Base-by-base conservation (phyloP, 164 flowering plant genomes). In the Aristolochia fimbriata region DNA sequence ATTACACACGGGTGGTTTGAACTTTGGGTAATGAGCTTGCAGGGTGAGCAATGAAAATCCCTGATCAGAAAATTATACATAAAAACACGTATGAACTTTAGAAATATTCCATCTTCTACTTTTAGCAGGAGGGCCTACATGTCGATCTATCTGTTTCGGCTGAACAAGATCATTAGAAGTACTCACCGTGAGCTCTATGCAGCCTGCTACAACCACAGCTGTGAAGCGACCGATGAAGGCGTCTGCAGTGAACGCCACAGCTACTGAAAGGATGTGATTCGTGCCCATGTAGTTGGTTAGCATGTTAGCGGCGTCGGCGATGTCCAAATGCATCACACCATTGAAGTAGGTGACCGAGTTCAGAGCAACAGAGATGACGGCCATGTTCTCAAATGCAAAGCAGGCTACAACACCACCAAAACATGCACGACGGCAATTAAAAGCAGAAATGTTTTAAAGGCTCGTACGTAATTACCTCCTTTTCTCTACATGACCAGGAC, bases 231-330 rank as follows among this genome's bases (percentile, higher is more conserved):
- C 91, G 0, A 83, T 33, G 64, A 63, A 74, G 3, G 79, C 64
- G 59, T 87, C 96, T 0, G 89, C 85, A 2, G 83, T 63, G 61
- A 73, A 52, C 16, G 86, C 91, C 7, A 68, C 69, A 0, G 65
- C 20, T 24, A 87, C 65, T 65, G 87, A 65, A 45, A 85, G 76
- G 48, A 85, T 65, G 63, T 79, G 83, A 64, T 77, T 41, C 4
- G 78, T 72, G 2, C 87, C 95, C 75, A 71, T 61, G 70, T 6
- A 85, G 61, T 80, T 87, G 21, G 95, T 85, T 2, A 87, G 62
- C 15, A 62, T 55, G 55, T 75, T 83, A 1, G 95, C 88, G 14
- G 88, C 81, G 53, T 77, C 86, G 0, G 87, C 70, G 19, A 81
- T 8, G n/a, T 45, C 55, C 10, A 70, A 70, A 60, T 87, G 91